These are phyloP conservation scores for Backusella macrospora DNA, from an alignment of 192 early-diverging fungal genomes.

Conservation along the genomic window DNA sequence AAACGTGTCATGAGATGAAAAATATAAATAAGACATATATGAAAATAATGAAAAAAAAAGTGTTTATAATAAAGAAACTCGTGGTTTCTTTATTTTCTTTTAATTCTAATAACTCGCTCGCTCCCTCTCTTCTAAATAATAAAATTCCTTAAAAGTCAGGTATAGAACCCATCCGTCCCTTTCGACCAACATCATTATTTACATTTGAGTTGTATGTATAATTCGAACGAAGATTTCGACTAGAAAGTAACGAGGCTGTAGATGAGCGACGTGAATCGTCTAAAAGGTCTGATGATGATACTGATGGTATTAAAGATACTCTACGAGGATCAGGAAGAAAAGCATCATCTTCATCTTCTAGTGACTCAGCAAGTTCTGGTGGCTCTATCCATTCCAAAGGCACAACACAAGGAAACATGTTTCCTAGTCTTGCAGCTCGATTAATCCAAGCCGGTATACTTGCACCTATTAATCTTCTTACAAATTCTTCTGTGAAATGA, in stretches of 20 bases:
- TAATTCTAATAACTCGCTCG: neutral
- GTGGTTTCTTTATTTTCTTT: neutral
- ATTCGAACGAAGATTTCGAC: neutral
- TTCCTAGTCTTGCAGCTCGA: conserved; percentile 41
- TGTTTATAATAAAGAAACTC: neutral
- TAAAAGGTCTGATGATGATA: neutral
- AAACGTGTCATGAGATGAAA: neutral
- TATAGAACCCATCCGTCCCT: neutral
- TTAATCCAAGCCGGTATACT: conserved; percentile 41
- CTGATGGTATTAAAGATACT: neutral
- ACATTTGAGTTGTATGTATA: neutral
- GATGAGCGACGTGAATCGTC: neutral
- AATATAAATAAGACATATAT: neutral
- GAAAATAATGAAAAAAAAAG: neutral
- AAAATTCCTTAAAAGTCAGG: neutral
- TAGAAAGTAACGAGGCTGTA: neutral
- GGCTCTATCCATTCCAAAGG: conserved; percentile 45
- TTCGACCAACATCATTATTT: neutral
- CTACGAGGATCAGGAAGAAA: neutral
- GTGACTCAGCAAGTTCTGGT: conserved; percentile 24
- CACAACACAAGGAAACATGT: conserved; percentile 44
- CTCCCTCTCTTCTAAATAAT: neutral
- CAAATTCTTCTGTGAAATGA: conserved; percentile 42
- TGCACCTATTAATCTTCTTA: conserved; percentile 26
- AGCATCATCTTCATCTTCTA: neutral